phyloP scores from a whole-genome alignment of 2,329 filamentous ascomycete species.

The Beauveria sp. region DNA sequence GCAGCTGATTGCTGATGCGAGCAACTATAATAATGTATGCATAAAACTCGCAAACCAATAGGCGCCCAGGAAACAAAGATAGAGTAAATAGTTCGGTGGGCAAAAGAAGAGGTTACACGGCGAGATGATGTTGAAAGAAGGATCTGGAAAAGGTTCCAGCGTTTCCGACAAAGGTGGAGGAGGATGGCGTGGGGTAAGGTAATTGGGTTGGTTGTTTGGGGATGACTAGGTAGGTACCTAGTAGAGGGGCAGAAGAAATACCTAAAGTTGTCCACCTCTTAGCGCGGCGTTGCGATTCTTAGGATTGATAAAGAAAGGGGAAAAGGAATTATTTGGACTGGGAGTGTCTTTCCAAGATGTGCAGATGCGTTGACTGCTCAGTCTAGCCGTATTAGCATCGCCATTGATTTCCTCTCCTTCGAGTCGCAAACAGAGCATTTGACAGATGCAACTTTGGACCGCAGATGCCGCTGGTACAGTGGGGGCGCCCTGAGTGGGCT shows the following conservation, averaged over 20 bases:
- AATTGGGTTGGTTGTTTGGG: background rate
- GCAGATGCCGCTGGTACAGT: background rate
- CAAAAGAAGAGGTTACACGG: background rate
- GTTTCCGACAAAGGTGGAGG: conserved; percentile 11
- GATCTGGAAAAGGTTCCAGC: conserved; percentile 10
- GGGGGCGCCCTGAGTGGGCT: background rate
- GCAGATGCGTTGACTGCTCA: conserved; percentile 1
- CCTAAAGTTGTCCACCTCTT: background rate
- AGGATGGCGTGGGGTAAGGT: conserved; percentile 10
- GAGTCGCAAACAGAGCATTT: conserved; percentile 6
- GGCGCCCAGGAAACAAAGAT: background rate
- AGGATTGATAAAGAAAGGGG: background rate
- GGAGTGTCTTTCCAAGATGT: conserved; percentile 3
- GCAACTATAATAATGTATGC: background rate
- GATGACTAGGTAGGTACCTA: background rate
- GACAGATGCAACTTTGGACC: background rate
- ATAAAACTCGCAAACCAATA: background rate
- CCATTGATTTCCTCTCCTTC: background rate
- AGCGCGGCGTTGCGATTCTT: background rate
- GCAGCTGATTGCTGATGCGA: background rate
- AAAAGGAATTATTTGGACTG: background rate
- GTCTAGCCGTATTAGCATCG: background rate
- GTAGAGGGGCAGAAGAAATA: background rate
- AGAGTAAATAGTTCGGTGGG: background rate
- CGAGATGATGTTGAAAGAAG: conserved; percentile 7